Conservation (phyloP, 1,284 basidiomycete species). For the Cutaneotrichosporon cyanovorans region DNA sequence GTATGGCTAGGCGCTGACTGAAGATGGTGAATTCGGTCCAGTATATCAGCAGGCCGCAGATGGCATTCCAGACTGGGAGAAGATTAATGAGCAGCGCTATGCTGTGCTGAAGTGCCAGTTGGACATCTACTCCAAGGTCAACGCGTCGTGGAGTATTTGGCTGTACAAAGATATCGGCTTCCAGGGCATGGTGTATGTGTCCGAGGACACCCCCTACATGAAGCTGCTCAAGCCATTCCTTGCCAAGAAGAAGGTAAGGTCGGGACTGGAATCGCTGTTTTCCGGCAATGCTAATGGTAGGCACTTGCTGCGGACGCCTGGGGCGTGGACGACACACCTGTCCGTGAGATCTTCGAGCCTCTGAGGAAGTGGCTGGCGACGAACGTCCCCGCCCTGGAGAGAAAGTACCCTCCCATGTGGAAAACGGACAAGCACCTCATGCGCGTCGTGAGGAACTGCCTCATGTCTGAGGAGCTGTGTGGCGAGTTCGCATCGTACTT, state of each 20-base stretch:
- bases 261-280: no score
- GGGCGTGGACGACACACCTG: constrained; percentile 48
- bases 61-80: constrained; percentile 47
- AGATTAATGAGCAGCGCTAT: constrained; percentile 61
- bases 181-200: constrained; percentile 67
- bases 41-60: constrained; percentile 27
- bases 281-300: constrained; percentile 29
- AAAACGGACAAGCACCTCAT: constrained; percentile 40
- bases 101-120: constrained; percentile 64
- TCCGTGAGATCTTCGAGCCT: constrained; percentile 56
- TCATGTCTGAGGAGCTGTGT: constrained; percentile 57
- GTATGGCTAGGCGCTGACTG: constrained; percentile 3
- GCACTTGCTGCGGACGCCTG: constrained; percentile 59
- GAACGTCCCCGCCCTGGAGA: constrained; percentile 32
- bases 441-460: constrained; percentile 55
- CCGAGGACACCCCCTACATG: constrained; percentile 62
- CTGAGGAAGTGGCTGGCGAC: constrained; percentile 53
- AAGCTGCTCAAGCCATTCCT: constrained; percentile 57
- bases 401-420: constrained; percentile 41
- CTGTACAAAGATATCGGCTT: constrained; percentile 75
- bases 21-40: constrained; percentile 53
- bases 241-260: constrained; percentile 48
- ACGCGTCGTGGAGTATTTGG: constrained; percentile 71
- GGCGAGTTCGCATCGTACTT: constrained; percentile 61
- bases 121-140: constrained; percentile 56